These are phyloP conservation scores for Phytophthora tentaculata DNA, from an alignment of 352 stramenopile genomes.

Conservation along the genomic window DNA sequence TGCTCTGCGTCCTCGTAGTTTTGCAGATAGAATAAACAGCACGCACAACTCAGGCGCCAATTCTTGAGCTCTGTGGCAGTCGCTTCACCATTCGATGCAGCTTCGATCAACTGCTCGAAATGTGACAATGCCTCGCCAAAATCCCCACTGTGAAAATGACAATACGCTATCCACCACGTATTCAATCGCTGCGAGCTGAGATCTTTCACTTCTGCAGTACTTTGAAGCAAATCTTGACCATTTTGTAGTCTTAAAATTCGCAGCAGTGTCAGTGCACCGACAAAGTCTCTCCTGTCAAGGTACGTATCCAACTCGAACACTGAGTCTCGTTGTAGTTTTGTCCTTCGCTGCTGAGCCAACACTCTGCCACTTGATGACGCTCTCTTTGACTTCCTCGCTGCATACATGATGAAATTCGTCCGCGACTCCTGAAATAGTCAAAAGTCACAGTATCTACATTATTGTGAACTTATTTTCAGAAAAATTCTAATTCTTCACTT, in stretches of 20 bases:
- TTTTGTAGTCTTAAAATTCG: constrained; percentile 27
- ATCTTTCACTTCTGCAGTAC: not conserved
- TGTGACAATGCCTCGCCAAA: constrained; percentile 47
- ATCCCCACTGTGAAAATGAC: constrained; percentile 64
- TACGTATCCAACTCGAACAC: constrained; percentile 53
- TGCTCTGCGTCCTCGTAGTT: constrained; percentile 58
- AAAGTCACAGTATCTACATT: constrained; percentile 26
- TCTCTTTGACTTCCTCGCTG: constrained; percentile 19
- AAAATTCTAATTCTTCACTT: constrained; percentile 15
- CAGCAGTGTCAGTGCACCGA: constrained; percentile 52
- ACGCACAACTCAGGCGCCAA: constrained; percentile 59
- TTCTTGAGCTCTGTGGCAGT: constrained; percentile 31
- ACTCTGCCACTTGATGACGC: not conserved
- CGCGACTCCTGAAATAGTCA: not conserved
- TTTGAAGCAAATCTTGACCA: constrained; percentile 22
- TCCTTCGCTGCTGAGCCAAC: constrained; percentile 5
- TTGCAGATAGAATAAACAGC: constrained; percentile 61
- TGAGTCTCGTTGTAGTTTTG: constrained; percentile 4
- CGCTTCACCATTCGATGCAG: constrained; percentile 8
- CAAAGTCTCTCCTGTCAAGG: constrained; percentile 52
- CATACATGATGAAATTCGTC: constrained; percentile 25
- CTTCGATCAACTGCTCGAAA: constrained; percentile 60
- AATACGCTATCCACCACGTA: constrained; percentile 79
- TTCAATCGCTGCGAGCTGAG: constrained; percentile 31
- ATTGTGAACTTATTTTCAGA: constrained; percentile 16